Base-by-base conservation (phyloP, 169 alveolate genomes). In the Eimeria falciformis region DNA sequence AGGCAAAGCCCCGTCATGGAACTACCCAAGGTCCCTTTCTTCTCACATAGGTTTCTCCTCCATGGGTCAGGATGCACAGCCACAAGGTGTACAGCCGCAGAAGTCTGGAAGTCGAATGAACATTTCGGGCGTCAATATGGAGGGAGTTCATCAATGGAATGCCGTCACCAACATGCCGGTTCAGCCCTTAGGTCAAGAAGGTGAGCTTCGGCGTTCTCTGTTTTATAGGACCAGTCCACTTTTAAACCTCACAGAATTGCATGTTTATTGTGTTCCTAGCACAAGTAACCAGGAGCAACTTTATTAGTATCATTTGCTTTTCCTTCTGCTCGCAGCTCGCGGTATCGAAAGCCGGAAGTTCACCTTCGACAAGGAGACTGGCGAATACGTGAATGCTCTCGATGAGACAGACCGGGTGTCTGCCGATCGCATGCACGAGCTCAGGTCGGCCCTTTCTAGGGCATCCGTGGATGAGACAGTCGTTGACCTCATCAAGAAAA, bases 381-480 rank as follows among this genome's bases (percentile, higher is more conserved):
- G 66, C 46, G 62, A 75, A 7, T 75, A 75, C 37, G 85, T 75
- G 85, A 75, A 75, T 25, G 85, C 85, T 18, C 66, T 21, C 66
- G 65, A 75, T 29, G 46, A 6, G 0, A 7, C 65, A 25, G 85
- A 75, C 5, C 62, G 85, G 33, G 46, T 75, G 40, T 23, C 58
- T 12, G 66, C 66, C 6, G 65, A 75, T 12, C 23, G 29, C 43
- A 4, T 75, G 62, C 58, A 21, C 65, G 46, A 75, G 66, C 65
- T 75, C 23, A 37, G 40, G 18, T 43, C 11, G 62, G 85, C 85
- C 27, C 85, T 75, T 5, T 75, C 85, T 4, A 45, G 25, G 17
- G 85, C 85, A 14, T 43, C 85, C 5, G 85, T 75, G 23, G 29
- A 75, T 58, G 85, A 75, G 85, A 75, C 85, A 75, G 85, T 75